phyloP scores from a whole-genome alignment of 495 filamentous ascomycete species.

The Penicillium bialowiezense region DNA sequence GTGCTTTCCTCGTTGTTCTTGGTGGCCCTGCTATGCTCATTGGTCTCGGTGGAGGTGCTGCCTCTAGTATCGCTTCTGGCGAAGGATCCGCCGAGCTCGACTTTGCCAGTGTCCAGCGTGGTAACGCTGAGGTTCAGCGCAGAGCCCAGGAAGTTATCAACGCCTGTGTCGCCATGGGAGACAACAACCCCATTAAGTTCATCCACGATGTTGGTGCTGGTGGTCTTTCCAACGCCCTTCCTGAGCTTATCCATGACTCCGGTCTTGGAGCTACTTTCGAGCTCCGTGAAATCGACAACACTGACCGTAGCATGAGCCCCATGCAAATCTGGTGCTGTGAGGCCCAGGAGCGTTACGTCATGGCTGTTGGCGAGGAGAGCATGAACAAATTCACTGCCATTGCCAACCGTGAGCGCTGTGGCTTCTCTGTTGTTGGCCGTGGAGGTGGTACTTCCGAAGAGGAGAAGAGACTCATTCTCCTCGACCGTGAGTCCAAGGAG shows the following conservation, averaged over 20 bases:
- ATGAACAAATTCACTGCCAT: constrained; percentile 84
- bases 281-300: constrained; percentile 84
- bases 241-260: constrained; percentile 89
- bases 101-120: constrained; percentile 91
- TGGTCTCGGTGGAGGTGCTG: constrained; percentile 90
- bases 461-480: constrained; percentile 70
- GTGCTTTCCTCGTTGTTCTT: constrained; percentile 84
- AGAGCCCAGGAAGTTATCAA: constrained; percentile 97
- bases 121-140: constrained; percentile 90
- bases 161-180: constrained; percentile 78
- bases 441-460: constrained; percentile 61
- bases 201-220: constrained; percentile 98
- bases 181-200: constrained; percentile 83
- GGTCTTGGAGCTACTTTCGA: constrained; percentile 87
- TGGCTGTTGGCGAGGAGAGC: constrained; percentile 73
- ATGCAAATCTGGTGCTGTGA: constrained; percentile 97
- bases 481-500: constrained; percentile 76
- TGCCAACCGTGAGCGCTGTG: constrained; percentile 82
- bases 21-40: constrained; percentile 98
- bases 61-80: constrained; percentile 83
- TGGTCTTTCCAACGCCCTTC: constrained; percentile 88
- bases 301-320: constrained; percentile 87
- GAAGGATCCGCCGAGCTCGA: constrained; percentile 89
- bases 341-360: constrained; percentile 91
- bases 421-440: constrained; percentile 87